Conservation (phyloP, 805 yeast species). For the Hanseniaspora singularis region DNA sequence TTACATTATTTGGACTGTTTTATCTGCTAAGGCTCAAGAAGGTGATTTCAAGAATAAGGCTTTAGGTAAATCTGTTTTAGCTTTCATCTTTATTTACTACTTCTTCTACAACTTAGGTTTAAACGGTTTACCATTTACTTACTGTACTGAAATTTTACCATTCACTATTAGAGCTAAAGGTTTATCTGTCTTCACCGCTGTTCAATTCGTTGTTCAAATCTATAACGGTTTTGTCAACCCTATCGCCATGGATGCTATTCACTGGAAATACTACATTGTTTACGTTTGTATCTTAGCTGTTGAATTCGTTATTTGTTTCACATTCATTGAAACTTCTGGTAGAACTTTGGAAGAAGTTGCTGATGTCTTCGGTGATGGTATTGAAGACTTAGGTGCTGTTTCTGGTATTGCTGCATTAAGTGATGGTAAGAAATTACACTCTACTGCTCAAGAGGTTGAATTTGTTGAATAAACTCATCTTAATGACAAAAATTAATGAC, state of each 20-base stretch:
- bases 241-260: conserved; percentile 30
- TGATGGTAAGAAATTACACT: conserved; percentile 15
- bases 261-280: conserved; percentile 31
- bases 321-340: conserved; percentile 33
- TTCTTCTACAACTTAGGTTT: conserved; percentile 33
- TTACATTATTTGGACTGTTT: conserved; percentile 35
- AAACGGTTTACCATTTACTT: conserved; percentile 37
- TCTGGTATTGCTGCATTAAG: conserved; percentile 14
- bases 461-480: conserved; percentile 6
- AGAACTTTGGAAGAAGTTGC: conserved; percentile 32
- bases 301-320: conserved; percentile 26
- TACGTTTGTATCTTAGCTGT: conserved; percentile 28
- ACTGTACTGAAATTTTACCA: conserved; percentile 35
- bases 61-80: conserved; percentile 37
- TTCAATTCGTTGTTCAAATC: conserved; percentile 24
- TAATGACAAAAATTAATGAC: background rate
- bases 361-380: conserved; percentile 28
- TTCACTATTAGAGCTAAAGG: conserved; percentile 28
- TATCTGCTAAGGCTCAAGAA: conserved; percentile 38
- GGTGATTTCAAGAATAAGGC: conserved; percentile 32
- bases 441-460: conserved; percentile 7
- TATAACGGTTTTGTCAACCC: conserved; percentile 31
- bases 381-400: conserved; percentile 15
- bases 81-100: conserved; percentile 40
- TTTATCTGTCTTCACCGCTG: conserved; percentile 20